Evolutionary conservation across 306 rosid genomes (phyloP).

Genomic region (Begonia loranthoides): DNA sequence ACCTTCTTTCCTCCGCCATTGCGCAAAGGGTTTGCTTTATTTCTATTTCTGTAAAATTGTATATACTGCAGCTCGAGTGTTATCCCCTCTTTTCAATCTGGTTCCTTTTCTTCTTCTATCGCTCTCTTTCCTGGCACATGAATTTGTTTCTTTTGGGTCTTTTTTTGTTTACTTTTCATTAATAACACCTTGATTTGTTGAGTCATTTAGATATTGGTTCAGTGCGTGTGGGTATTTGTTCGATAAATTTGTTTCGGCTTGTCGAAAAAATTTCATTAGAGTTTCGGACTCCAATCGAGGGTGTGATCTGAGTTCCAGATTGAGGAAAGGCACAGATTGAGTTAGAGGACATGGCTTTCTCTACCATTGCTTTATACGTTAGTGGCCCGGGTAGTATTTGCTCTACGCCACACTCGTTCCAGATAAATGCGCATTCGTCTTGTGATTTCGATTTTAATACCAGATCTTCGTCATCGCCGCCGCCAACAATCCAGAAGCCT

Average conservation of each 20-base stretch:
- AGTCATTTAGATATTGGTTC: conserved; percentile 1
- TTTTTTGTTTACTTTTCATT: neutral
- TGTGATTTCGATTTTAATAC: conserved; percentile 66
- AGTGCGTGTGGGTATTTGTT: neutral
- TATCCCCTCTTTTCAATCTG: neutral
- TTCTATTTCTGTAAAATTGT: conserved; percentile 11
- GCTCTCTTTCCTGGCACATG: conserved; percentile 13
- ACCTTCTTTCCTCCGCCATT: conserved; percentile 18
- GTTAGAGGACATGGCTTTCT: conserved; percentile 46
- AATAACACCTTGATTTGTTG: neutral
- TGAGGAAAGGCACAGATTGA: neutral
- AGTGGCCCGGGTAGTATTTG: conserved; percentile 75
- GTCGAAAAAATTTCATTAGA: conserved; percentile 1
- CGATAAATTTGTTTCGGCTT: neutral
- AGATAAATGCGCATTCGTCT: conserved; percentile 48
- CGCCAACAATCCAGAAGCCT: conserved; percentile 60
- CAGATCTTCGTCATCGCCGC: conserved; percentile 49
- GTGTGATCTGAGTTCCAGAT: conserved; percentile 8
- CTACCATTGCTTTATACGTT: conserved; percentile 75
- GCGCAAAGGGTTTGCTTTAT: conserved; percentile 8
- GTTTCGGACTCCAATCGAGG: neutral
- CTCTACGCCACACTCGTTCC: conserved; percentile 65
- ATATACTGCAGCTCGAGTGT: conserved; percentile 11
- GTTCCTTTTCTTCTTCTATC: conserved; percentile 11
- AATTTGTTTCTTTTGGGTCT: neutral